Evolutionary conservation across 768 basidiomycete species (phyloP), one percentile per base, ranked within the genome.

Genomic region (Amanita molliuscula): DNA sequence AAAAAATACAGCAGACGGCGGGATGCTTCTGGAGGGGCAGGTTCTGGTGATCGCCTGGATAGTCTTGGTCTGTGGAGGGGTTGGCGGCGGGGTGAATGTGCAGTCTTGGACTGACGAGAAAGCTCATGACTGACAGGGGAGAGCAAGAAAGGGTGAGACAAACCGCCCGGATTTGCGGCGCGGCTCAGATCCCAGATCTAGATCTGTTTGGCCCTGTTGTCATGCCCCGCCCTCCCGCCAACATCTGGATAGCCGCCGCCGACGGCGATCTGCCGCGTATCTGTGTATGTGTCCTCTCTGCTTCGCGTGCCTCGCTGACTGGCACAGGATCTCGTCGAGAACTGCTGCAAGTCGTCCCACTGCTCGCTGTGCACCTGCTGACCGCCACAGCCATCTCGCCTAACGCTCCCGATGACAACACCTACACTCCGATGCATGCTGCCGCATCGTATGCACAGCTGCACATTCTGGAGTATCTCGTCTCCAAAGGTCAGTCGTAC

Each of bases 351-450:
- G 78, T 73, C 45, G 50, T 50, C 42, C 50, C 33, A n/a, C 54
- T 55, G 49, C 56, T 58, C 53, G 47, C 57, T 56, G 50, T 53
- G 60, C 56, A 53, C 43, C 61, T 61, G 57, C 66, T 64, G 66
- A 60, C 62, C 61, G 62, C 59, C 57, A 55, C 64, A 79, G 79
- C 73, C 35, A 59, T 81, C 36, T 83, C 82, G 35, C 82, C 88
- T 29, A 90, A 91, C 57, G 68, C 65, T 13, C 81, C 83, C 4
- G 88, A 91, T 59, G 59, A 63, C 6, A 73, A 75, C 68, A 85
- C 87, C 28, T 91, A 91, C 65, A 91, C 88, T 0, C 87, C 88
- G 31, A 88, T 91, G 86, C 92, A 96, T 66, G 93, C 93, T 15
- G 92, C 93, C 11, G 92, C 93, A 1, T 95, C 92, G 1, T 96